Conservation (phyloP, 441 rosid genomes). For the Syzygium malaccense region DNA sequence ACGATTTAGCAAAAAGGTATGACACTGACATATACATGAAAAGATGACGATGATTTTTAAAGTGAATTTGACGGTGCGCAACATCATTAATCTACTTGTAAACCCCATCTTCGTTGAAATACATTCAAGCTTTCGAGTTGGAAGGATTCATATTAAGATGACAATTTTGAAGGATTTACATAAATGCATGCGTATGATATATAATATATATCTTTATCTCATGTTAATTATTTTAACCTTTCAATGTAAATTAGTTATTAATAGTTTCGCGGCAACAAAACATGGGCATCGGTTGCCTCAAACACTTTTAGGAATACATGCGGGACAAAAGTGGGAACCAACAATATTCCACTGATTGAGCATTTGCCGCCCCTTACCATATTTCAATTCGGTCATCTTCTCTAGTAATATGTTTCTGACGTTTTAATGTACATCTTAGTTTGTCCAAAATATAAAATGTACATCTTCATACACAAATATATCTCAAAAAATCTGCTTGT, state of each 20-base stretch:
- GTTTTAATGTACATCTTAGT: neutral
- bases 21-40: neutral
- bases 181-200: neutral
- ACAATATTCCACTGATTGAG: neutral
- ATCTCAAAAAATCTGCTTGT: neutral
- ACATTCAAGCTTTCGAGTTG: neutral
- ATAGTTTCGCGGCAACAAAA: neutral
- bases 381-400: neutral
- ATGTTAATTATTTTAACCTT: neutral
- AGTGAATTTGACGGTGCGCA: neutral
- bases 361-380: neutral
- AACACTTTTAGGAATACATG: neutral
- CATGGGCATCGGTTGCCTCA: neutral
- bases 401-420: neutral
- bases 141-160: neutral
- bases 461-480: neutral
- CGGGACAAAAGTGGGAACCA: neutral
- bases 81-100: neutral
- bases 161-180: neutral
- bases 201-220: neutral
- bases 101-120: neutral
- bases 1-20: neutral
- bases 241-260: neutral
- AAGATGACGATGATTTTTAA: neutral
- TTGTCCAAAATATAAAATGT: no score